phyloP scores from a whole-genome alignment of 768 basidiomycete species.

The Porpolomopsis calyptriformis region DNA sequence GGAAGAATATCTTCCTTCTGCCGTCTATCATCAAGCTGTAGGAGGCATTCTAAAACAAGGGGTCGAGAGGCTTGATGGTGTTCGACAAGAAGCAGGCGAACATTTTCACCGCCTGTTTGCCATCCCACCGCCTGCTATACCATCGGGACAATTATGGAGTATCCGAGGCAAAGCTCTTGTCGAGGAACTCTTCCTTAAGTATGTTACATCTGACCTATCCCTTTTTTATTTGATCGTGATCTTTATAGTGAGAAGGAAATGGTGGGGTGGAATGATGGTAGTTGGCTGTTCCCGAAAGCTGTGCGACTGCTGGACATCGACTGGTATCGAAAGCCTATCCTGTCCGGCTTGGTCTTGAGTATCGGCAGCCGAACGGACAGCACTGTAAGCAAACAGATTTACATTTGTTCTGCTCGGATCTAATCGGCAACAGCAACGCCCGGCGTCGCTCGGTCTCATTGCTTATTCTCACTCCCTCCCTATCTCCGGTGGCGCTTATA shows the following conservation, averaged over 20 bases:
- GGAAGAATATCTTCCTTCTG: slow-evolving; percentile 48
- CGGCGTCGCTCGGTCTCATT: slow-evolving; percentile 51
- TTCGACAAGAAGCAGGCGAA: slow-evolving; percentile 70
- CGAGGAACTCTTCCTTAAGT: slow-evolving; percentile 45
- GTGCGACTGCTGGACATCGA: slow-evolving; percentile 53
- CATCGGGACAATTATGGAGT: slow-evolving; percentile 36
- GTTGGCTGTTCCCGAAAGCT: slow-evolving; percentile 65
- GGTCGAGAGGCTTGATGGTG: slow-evolving; percentile 83
- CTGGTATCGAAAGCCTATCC: slow-evolving; percentile 49
- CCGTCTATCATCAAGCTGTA: slow-evolving; percentile 45
- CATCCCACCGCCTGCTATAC: slow-evolving; percentile 33
- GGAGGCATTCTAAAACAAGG: slow-evolving; percentile 78
- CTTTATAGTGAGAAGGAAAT: slow-evolving; percentile 25
- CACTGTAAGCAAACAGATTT: slow-evolving; percentile 44
- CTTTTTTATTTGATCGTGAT: slow-evolving; percentile 6
- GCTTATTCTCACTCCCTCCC: slow-evolving; percentile 48
- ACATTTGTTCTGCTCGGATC: slow-evolving; percentile 8
- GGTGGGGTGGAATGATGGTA: slow-evolving; percentile 58
- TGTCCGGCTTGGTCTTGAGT: slow-evolving; percentile 68
- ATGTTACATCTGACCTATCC: slow-evolving; percentile 13
- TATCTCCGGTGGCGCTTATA: slow-evolving; percentile 29
- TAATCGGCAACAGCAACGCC: slow-evolving; percentile 44
- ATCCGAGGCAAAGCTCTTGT: slow-evolving; percentile 39
- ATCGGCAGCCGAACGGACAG: slow-evolving; percentile 77
- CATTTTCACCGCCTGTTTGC: slow-evolving; percentile 43